A percentile compares a stretch with the other conserved stretches of the same genome.
Conservation (phyloP, 176 grass and related monocot species). For the Pharus latifolius region DNA sequence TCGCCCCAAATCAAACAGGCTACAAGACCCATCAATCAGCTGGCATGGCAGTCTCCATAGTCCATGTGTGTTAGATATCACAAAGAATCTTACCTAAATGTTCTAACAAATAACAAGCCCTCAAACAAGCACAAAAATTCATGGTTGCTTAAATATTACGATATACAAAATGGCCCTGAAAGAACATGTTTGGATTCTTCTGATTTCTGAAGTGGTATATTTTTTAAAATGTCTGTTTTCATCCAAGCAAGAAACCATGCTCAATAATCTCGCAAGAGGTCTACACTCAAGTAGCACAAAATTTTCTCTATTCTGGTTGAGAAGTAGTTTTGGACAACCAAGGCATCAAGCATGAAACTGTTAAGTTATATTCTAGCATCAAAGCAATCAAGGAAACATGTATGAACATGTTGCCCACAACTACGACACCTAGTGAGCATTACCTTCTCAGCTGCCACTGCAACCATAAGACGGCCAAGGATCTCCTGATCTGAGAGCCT, state of each 20-base stretch:
- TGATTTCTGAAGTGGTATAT: neutral
- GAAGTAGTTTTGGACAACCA: neutral
- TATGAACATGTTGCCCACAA: neutral
- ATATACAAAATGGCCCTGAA: neutral
- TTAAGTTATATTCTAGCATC: neutral
- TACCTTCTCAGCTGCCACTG: constrained; percentile 89
- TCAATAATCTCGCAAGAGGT: neutral
- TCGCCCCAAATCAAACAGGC: neutral
- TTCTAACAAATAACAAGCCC: neutral
- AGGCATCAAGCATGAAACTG: neutral
- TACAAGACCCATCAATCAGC: neutral
- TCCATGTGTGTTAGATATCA: neutral
- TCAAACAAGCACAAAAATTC: neutral
- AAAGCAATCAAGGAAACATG: neutral
- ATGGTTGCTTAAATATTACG: neutral
- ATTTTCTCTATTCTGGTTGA: neutral
- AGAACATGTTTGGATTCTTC: neutral
- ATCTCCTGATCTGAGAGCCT: constrained; percentile 94
- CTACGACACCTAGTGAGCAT: neutral
- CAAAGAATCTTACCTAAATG: neutral
- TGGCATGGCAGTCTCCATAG: neutral
- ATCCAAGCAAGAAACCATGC: neutral
- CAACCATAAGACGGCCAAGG: constrained; percentile 79
- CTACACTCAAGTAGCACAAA: neutral
- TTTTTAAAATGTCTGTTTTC: too few relatives aligned